Conservation (phyloP, 2,329 filamentous ascomycete genomes). For the Penicillium sp. region DNA sequence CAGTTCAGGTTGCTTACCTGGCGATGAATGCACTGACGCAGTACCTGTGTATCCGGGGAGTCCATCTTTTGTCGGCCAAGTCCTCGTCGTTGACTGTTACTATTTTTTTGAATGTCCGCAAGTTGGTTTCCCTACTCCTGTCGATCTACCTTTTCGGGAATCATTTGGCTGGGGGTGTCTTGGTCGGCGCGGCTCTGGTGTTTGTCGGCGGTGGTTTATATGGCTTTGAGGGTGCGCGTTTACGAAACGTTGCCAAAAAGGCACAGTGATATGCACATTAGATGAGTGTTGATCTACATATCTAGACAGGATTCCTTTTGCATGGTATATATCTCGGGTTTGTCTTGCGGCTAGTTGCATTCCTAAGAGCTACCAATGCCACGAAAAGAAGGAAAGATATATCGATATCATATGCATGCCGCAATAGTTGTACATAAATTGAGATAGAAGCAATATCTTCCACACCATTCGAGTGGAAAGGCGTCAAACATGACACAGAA, state of each 20-base stretch:
- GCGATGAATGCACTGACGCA: conserved; percentile 71
- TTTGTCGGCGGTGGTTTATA: conserved; percentile 91
- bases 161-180: conserved; percentile 68
- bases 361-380: background rate
- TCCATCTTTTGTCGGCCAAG: conserved; percentile 86
- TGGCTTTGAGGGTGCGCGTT: conserved; percentile 62
- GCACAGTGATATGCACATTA: conserved; percentile 10
- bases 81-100: conserved; percentile 92
- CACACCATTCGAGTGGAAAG: conserved; percentile 4
- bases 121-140: conserved; percentile 83
- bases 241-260: conserved; percentile 28
- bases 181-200: conserved; percentile 78
- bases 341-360: background rate
- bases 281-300: background rate
- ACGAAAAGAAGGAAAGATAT: conserved; percentile 5
- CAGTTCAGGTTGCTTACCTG: conserved; percentile 40
- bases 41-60: conserved; percentile 90
- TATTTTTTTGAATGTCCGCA: conserved; percentile 92
- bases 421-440: conserved; percentile 25
- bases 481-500: conserved; percentile 4
- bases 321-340: background rate
- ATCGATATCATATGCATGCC: conserved; percentile 17
- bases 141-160: conserved; percentile 97
- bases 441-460: conserved; percentile 11
- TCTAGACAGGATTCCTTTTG: background rate